A percentile compares a stretch with the other conserved stretches of the same genome.
Conservation (phyloP, 2,329 filamentous ascomycete species). For the Acephala macrosclerotiorum region DNA sequence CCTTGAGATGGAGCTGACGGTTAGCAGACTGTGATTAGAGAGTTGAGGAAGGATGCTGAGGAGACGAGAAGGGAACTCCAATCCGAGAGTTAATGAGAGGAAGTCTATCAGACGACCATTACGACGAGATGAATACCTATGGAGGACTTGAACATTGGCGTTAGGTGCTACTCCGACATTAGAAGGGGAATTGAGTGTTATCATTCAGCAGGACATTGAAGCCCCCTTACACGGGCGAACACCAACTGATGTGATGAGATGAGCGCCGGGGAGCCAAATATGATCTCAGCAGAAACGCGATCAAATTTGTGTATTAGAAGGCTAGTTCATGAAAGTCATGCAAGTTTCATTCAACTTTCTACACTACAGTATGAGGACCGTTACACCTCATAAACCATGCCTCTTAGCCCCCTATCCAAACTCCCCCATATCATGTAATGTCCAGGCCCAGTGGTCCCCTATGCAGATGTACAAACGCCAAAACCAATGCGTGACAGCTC, state of each 20-base stretch:
- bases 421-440: conserved; percentile 9
- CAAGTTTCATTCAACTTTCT: neutral
- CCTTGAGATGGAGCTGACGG: conserved; percentile 23
- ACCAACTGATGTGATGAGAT: too few species aligned
- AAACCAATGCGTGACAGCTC: conserved; percentile 20
- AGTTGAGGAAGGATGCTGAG: conserved; percentile 43
- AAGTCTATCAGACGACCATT: neutral
- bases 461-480: conserved; percentile 13
- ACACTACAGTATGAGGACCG: conserved; percentile 31
- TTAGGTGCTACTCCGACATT: neutral
- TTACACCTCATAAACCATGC: conserved; percentile 18
- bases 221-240: too few species aligned
- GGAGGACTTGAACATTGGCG: neutral
- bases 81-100: conserved; percentile 15
- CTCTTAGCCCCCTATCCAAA: neutral
- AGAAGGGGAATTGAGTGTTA: neutral
- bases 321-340: conserved; percentile 18
- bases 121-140: neutral
- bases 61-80: conserved; percentile 34
- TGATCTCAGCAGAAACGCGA: neutral
- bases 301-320: neutral
- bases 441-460: neutral
- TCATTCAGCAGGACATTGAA: too few species aligned
- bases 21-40: conserved; percentile 42
- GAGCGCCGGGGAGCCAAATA: neutral